A percentile compares a stretch with the other conserved stretches of the same genome.
Evolutionary conservation across 345 rosid species (phyloP).

Genomic region (Angophora floribunda): DNA sequence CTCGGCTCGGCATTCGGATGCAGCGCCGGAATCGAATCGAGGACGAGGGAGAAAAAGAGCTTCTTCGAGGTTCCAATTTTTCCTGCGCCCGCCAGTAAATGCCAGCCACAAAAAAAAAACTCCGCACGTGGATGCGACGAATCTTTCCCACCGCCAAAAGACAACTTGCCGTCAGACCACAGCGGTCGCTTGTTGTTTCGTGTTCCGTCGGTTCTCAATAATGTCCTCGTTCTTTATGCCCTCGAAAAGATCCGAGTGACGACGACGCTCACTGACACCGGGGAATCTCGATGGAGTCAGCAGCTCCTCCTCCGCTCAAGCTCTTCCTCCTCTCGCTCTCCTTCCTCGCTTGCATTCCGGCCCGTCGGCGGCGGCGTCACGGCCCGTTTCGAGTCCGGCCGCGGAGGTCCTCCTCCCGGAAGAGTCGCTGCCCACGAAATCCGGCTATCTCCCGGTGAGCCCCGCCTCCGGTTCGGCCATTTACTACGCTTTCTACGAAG

Average conservation of each 20-base stretch:
- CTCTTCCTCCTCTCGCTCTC: background rate
- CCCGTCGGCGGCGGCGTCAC: background rate
- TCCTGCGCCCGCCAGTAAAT: background rate
- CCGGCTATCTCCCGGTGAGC: conserved; percentile 70
- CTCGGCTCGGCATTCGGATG: background rate
- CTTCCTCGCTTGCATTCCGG: background rate
- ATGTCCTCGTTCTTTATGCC: background rate
- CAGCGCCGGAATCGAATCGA: background rate
- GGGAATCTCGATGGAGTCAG: background rate
- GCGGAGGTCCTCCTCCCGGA: conserved; percentile 23
- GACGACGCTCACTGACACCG: background rate
- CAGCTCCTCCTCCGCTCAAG: background rate
- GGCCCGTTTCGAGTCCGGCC: background rate
- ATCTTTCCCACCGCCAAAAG: background rate
- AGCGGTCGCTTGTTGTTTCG: background rate
- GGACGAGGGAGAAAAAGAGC: background rate
- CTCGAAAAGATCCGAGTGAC: background rate
- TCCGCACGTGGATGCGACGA: background rate
- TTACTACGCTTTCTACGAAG: conserved; percentile 74
- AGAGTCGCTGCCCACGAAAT: conserved; percentile 67
- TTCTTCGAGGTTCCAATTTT: background rate
- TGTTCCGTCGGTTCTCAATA: background rate
- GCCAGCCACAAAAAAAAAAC: background rate
- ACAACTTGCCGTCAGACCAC: background rate
- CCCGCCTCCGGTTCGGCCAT: conserved; percentile 46